Percentiles rank a stretch among this genome's conserved stretches.
Conservation (phyloP, 495 filamentous ascomycete species). For the Thermochaetoides thermophila region DNA sequence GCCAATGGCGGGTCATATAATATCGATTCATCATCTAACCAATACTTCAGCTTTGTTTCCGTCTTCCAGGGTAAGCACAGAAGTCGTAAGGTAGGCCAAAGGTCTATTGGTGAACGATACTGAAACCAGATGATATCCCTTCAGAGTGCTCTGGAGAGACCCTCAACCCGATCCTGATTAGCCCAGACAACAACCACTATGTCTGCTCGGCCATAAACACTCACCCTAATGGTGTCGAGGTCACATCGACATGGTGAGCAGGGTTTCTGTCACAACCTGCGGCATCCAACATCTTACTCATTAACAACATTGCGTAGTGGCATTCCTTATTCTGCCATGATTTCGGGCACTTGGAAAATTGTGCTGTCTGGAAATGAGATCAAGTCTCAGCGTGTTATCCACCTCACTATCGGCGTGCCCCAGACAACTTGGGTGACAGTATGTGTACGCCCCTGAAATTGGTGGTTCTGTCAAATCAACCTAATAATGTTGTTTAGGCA, state of each 20-base stretch:
- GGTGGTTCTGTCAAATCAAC: too few relatives aligned
- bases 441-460: constrained; percentile 4
- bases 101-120: too few relatives aligned
- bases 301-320: constrained; percentile 12
- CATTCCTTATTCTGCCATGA: constrained; percentile 27
- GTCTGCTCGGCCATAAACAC: constrained; percentile 26
- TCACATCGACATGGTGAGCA: constrained; percentile 27
- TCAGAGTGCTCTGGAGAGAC: constrained; percentile 25
- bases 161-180: constrained; percentile 25
- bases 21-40: constrained; percentile 25
- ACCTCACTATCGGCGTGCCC: constrained; percentile 20
- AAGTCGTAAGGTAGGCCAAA: too few relatives aligned
- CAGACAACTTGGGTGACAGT: constrained; percentile 24
- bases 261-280: too few relatives aligned
- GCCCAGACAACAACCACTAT: constrained; percentile 21
- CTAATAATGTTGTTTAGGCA: too few relatives aligned
- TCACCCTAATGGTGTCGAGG: constrained; percentile 21
- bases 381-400: constrained; percentile 24
- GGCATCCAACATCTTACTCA: background rate
- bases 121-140: too few relatives aligned
- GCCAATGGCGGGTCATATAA: constrained; percentile 28
- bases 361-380: constrained; percentile 23
- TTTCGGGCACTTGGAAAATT: constrained; percentile 27
- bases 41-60: constrained; percentile 28
- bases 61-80: constrained; percentile 31